phyloP scores from a whole-genome alignment of 1,139 yeast species.

The Pneumocystis oryctolagi region DNA sequence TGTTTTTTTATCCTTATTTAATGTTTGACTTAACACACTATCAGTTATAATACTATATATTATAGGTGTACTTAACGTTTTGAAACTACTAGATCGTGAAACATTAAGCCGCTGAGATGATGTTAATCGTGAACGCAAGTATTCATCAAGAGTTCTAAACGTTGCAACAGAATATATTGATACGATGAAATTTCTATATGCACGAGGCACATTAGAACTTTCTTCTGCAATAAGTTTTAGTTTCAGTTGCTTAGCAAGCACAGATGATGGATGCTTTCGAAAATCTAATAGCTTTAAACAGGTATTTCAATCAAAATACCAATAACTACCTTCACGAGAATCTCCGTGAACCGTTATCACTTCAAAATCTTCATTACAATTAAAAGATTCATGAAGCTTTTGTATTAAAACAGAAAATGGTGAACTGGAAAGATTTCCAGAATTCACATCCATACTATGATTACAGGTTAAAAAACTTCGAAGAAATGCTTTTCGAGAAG shows the following conservation, averaged over 20 bases:
- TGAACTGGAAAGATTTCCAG: not conserved
- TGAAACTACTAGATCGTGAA: not conserved
- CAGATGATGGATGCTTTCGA: constrained; percentile 31
- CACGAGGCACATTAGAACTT: constrained; percentile 17
- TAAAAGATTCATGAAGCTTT: constrained; percentile 58
- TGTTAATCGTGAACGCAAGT: constrained; percentile 22
- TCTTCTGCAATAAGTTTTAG: constrained; percentile 35
- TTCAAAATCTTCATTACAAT: constrained; percentile 63
- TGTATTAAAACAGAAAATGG: constrained; percentile 27
- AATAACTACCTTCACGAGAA: constrained; percentile 17
- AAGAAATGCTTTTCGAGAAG: constrained; percentile 32
- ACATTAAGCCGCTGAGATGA: not conserved
- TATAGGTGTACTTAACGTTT: not conserved
- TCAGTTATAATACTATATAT: not conserved
- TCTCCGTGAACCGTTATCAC: constrained; percentile 41
- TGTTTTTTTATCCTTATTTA: not conserved
- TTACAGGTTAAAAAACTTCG: constrained; percentile 31
- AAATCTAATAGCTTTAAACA: constrained; percentile 10
- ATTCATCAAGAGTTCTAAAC: constrained; percentile 53
- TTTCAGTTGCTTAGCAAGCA: constrained; percentile 61
- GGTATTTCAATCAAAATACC: not conserved
- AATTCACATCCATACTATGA: constrained; percentile 9
- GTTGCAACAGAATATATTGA: constrained; percentile 88
- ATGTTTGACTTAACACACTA: not conserved
- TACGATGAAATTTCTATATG: constrained; percentile 29